Percentiles rank a stretch among this genome's conserved stretches.
Conservation (phyloP, 2,329 filamentous ascomycete genomes). For the Diaporthe sp. region DNA sequence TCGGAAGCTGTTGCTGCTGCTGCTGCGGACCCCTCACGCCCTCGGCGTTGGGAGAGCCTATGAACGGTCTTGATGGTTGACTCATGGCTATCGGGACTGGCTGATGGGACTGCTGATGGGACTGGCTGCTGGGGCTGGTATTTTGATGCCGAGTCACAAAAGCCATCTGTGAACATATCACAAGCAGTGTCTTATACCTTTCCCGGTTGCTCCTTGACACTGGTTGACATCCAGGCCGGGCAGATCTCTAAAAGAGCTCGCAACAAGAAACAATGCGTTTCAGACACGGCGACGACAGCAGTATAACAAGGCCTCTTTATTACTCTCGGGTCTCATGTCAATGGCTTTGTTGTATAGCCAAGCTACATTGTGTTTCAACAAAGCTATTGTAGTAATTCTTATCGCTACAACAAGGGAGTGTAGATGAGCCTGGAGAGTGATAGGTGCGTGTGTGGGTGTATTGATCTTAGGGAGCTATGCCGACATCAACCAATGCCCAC, state of each 20-base stretch:
- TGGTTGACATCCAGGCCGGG: neutral
- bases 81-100: neutral
- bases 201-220: rapidly evolving
- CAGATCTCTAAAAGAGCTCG: neutral
- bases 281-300: neutral
- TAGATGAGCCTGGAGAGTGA: neutral
- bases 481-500: neutral
- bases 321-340: neutral
- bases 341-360: neutral
- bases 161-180: neutral
- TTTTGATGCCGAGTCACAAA: neutral
- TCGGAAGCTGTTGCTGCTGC: neutral
- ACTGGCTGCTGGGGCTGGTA: neutral
- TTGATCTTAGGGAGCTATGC: neutral
- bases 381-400: neutral
- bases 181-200: neutral
- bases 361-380: neutral
- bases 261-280: neutral
- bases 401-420: neutral
- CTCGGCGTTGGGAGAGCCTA: neutral
- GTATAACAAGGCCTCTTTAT: neutral
- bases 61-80: neutral
- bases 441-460: neutral
- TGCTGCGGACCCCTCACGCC: neutral
- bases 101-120: neutral